These are phyloP conservation scores for Chrysoporthe cubensis DNA, from an alignment of 2,329 filamentous ascomycete species.

Conservation along the genomic window DNA sequence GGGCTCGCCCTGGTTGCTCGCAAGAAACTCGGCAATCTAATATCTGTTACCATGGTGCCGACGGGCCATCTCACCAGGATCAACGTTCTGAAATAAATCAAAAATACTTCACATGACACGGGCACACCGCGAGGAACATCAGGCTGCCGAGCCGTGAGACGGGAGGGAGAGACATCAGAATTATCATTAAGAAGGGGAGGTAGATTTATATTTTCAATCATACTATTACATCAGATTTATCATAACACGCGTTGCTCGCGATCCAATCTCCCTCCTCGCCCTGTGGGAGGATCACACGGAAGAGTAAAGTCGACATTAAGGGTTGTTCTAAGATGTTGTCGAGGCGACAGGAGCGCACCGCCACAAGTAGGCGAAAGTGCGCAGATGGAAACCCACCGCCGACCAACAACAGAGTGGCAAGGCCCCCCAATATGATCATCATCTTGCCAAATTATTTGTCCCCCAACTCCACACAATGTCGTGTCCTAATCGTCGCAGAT, in stretches of 20 bases:
- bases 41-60: too few relatives aligned
- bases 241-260: neutral
- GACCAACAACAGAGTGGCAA: neutral
- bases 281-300: neutral
- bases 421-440: neutral
- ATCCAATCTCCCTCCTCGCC: neutral
- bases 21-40: too few relatives aligned
- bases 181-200: neutral
- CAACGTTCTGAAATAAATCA: too few relatives aligned
- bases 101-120: neutral
- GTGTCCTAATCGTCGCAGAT: neutral
- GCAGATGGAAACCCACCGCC: neutral
- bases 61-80: too few relatives aligned
- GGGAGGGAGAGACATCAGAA: neutral
- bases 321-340: neutral
- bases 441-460: neutral
- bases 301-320: neutral
- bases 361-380: neutral
- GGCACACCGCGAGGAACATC: neutral
- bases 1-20: neutral
- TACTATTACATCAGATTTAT: conserved; percentile 8
- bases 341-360: neutral
- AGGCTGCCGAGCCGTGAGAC: neutral
- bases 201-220: neutral
- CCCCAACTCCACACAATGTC: neutral